Conservation (phyloP, 2,329 filamentous ascomycete genomes). For the Fusarium fracticaudum region DNA sequence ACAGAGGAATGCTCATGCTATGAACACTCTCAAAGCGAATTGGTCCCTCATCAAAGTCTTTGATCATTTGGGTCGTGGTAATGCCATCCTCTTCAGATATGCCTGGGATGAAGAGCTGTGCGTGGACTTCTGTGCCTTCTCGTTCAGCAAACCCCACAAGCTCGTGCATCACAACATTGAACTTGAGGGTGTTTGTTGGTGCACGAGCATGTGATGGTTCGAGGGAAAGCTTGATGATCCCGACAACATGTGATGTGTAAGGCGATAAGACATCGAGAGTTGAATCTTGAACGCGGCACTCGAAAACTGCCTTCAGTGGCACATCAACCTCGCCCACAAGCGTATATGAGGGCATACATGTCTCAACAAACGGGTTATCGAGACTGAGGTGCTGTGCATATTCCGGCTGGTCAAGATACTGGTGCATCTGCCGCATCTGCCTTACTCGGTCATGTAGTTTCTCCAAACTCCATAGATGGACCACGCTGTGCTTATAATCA, state of each 20-base stretch:
- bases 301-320: slow-evolving; percentile 90
- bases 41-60: slow-evolving; percentile 90
- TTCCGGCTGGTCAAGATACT: slow-evolving; percentile 94
- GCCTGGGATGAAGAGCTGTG: slow-evolving; percentile 94
- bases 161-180: slow-evolving; percentile 98
- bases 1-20: slow-evolving; percentile 92
- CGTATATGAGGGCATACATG: slow-evolving; percentile 91
- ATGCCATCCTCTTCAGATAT: slow-evolving; percentile 90
- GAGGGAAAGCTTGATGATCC: slow-evolving; percentile 88
- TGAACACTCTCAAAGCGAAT: slow-evolving; percentile 97
- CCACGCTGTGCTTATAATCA: slow-evolving; percentile 86
- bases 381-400: slow-evolving; percentile 93
- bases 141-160: slow-evolving; percentile 93
- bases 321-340: slow-evolving; percentile 93
- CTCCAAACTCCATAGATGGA: slow-evolving; percentile 93
- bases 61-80: slow-evolving; percentile 94
- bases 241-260: slow-evolving; percentile 89
- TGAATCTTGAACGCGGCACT: slow-evolving; percentile 94
- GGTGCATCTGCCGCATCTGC: slow-evolving; percentile 95
- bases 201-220: slow-evolving; percentile 94
- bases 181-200: slow-evolving; percentile 91
- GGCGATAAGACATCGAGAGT: slow-evolving; percentile 89
- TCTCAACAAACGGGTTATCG: slow-evolving; percentile 91
- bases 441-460: slow-evolving; percentile 89
- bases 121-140: slow-evolving; percentile 95